phyloP scores from a whole-genome alignment of 1,284 basidiomycete species.

The Rhodotorula sp. region DNA sequence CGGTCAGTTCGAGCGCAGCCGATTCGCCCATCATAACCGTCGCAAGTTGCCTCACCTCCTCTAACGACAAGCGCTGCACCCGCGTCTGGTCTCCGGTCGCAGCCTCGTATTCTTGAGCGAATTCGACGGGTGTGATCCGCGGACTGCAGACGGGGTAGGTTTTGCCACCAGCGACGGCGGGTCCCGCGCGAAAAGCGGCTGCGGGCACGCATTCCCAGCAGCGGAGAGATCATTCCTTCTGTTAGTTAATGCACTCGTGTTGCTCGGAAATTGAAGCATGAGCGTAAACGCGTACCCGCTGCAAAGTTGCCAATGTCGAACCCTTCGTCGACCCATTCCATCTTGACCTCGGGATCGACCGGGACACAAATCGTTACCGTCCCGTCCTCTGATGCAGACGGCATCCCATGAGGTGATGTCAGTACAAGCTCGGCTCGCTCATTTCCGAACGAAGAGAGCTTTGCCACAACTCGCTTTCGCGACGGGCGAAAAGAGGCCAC shows the following conservation, averaged over 20 bases:
- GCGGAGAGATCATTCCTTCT: too few species aligned
- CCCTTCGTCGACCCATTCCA: conserved; percentile 16
- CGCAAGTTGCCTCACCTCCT: not conserved
- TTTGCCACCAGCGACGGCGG: conserved; percentile 2
- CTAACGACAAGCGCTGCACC: not conserved
- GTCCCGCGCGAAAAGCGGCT: conserved; percentile 12
- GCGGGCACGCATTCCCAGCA: too few species aligned
- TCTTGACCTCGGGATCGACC: not conserved
- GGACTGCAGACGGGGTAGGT: conserved; percentile 11
- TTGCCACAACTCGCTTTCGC: not conserved
- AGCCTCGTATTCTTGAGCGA: conserved; percentile 3
- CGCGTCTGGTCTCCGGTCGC: conserved; percentile 9
- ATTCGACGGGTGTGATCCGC: not conserved
- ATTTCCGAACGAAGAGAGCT: not conserved
- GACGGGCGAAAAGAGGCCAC: conserved; percentile 3
- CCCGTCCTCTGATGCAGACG: not conserved
- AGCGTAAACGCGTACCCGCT: not conserved
- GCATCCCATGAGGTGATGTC: not conserved
- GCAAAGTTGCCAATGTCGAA: conserved; percentile 15
- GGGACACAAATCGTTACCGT: not conserved
- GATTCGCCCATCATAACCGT: not conserved
- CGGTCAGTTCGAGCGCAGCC: not conserved
- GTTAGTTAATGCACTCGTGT: not conserved
- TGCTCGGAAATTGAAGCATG: not conserved
- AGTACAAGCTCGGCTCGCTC: too few species aligned